A percentile compares a stretch with the other conserved stretches of the same genome.
These are phyloP conservation scores for Penicillium sp. DNA, from an alignment of 2,329 filamentous ascomycete genomes.

Conservation along the genomic window DNA sequence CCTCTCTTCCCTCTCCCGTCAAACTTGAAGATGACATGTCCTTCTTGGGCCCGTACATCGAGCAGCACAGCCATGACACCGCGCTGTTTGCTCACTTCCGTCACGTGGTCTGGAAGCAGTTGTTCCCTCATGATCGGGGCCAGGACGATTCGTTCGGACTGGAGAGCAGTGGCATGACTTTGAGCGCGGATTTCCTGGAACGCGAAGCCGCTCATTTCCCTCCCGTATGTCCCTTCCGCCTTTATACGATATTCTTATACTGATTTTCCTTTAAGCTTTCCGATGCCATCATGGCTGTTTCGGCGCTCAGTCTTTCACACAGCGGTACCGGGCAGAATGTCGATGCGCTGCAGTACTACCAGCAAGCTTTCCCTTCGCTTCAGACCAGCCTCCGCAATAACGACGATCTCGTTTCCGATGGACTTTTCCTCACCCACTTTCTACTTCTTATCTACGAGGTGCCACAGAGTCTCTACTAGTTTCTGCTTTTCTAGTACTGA, in stretches of 20 bases:
- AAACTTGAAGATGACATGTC: constrained; percentile 21
- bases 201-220: constrained; percentile 47
- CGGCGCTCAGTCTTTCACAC: constrained; percentile 50
- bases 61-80: constrained; percentile 30
- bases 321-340: constrained; percentile 45
- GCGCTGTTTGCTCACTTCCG: constrained; percentile 40
- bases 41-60: constrained; percentile 17
- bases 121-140: constrained; percentile 29
- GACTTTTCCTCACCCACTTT: constrained; percentile 55
- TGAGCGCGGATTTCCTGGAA: constrained; percentile 45
- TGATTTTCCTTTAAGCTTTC: constrained; percentile 43
- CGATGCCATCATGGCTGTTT: constrained; percentile 57
- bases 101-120: constrained; percentile 40
- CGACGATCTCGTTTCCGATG: constrained; percentile 53
- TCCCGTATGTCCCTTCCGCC: constrained; percentile 43
- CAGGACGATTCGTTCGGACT: constrained; percentile 18
- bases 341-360: constrained; percentile 53
- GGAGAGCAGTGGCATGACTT: constrained; percentile 19
- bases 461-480: constrained; percentile 13
- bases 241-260: not conserved
- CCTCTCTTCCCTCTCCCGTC: constrained; percentile 22
- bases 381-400: constrained; percentile 43
- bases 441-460: constrained; percentile 56
- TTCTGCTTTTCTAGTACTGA: constrained; percentile 13
- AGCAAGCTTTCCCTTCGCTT: constrained; percentile 49